Percentiles rank a stretch among this genome's conserved stretches.
Conservation (phyloP, 228 moss, liverwort and hornwort genomes). For the Sphagnum magellanicum region DNA sequence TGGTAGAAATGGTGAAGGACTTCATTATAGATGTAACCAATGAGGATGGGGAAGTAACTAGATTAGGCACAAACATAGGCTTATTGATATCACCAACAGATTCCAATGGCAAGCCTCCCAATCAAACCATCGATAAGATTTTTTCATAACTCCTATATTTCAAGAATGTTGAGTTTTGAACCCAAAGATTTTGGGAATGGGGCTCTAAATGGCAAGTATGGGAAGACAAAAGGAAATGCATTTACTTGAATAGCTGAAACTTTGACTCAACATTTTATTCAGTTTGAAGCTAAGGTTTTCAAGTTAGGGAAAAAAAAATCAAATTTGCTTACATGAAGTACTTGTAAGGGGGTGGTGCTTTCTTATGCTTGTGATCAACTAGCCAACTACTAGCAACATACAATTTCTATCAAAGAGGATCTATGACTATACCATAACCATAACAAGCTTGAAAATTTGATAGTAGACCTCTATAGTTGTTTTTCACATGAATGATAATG, state of each 20-base stretch:
- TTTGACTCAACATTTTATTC: conserved; percentile 38
- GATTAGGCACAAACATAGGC: conserved; percentile 23
- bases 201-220: conserved; percentile 43
- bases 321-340: too few species aligned
- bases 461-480: too few species aligned
- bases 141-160: conserved; percentile 17
- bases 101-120: conserved; percentile 25
- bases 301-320: too few species aligned
- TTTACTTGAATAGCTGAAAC: conserved; percentile 11
- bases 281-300: conserved; percentile 61
- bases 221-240: conserved; percentile 27
- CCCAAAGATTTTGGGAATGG: conserved; percentile 19
- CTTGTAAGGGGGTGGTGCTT: too few species aligned
- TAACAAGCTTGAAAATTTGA: too few species aligned
- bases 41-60: conserved; percentile 43
- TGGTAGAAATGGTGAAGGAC: conserved; percentile 79
- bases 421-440: too few species aligned
- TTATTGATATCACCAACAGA: conserved; percentile 21
- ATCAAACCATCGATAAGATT: conserved; percentile 16
- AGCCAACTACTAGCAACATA: too few species aligned
- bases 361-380: too few species aligned
- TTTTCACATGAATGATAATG: too few species aligned
- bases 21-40: conserved; percentile 65
- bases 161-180: conserved; percentile 14
- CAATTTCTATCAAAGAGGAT: too few species aligned